phyloP scores from a whole-genome alignment of 805 yeast genomes.

The Sugiyamaella floridensis region DNA sequence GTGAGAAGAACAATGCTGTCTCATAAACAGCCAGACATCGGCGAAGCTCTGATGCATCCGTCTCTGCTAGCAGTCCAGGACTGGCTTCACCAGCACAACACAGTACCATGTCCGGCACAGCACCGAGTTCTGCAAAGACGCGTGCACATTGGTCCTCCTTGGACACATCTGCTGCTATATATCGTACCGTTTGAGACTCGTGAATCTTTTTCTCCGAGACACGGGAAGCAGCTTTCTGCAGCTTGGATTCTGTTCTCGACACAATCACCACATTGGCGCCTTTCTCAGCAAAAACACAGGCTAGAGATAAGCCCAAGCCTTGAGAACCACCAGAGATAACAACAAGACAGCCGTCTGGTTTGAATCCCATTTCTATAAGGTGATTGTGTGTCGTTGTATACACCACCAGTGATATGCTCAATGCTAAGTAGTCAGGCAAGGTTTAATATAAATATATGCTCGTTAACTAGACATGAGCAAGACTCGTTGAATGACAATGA shows the following conservation, averaged over 20 bases:
- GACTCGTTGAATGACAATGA: too few species aligned
- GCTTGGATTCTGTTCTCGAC: constrained; percentile 63
- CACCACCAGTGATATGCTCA: too few species aligned
- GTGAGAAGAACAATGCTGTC: constrained; percentile 66
- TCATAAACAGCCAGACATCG: constrained; percentile 62
- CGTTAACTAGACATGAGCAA: too few species aligned
- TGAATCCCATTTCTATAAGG: not conserved
- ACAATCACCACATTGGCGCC: constrained; percentile 67
- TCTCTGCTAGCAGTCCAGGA: constrained; percentile 71
- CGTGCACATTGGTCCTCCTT: constrained; percentile 43
- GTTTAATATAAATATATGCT: too few species aligned
- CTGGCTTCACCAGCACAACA: constrained; percentile 85
- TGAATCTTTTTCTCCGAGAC: constrained; percentile 33
- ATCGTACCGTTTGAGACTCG: constrained; percentile 34
- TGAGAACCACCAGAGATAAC: constrained; percentile 92
- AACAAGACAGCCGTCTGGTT: constrained; percentile 36
- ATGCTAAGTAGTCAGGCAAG: too few species aligned
- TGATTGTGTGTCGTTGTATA: too few species aligned
- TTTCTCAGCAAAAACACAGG: constrained; percentile 43
- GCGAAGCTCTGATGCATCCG: constrained; percentile 50
- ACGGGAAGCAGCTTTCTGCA: constrained; percentile 43
- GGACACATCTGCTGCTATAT: constrained; percentile 60
- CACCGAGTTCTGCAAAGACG: constrained; percentile 36
- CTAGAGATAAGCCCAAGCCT: constrained; percentile 82
- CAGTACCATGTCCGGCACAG: constrained; percentile 61